Evolutionary conservation across 805 yeast genomes (phyloP), one percentile per base, ranked within the genome.

Genomic region (Lipomyces lipofer): DNA sequence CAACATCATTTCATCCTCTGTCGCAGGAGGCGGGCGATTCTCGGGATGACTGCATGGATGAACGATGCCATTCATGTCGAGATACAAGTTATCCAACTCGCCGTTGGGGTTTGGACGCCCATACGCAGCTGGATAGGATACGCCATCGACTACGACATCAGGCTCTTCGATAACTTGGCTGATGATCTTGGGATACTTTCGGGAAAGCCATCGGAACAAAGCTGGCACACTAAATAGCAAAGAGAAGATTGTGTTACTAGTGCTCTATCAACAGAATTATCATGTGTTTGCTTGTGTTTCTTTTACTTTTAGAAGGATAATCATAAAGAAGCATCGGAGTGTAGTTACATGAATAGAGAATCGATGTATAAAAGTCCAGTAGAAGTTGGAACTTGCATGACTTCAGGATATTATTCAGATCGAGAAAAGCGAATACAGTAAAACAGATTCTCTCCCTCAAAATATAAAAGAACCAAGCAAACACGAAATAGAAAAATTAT

Each of bases 31-130:
- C 0, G 97, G 96, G 63, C 85, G 85, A 63, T 92, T 87, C 67
- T 92, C 99, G 0, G 99, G 99, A 70, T 94, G 99, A 1, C 97
- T 86, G 76, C 98, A 94, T 1, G 99, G 99, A 75, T 94, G 99
- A 3, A 94, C 99, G 67, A 94, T 94, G 75, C 98, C 99, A 69
- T 94, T 94, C 99, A 94, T 94, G 73, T 94, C 99, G 59, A 94
- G 75, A 68, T 94, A 94, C 47, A 94, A 71, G 68, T 94, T 94
- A 69, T 94, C 98, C 45, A 90, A 73, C 72, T 94, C 99, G 25
- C 98, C 99, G 71, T 94, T 94, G 2, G 96, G 96, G 69, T 94
- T 94, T 10, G 94, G 85, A 49, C 82, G 80, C 19, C 81, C 67
- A 68, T 87, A 90, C 60, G 78, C 79, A 3, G 86, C 77, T 0